Percentiles rank a stretch among this genome's conserved stretches.
Evolutionary conservation across 495 filamentous ascomycete species (phyloP).

Genomic region (Penicillium canariense): DNA sequence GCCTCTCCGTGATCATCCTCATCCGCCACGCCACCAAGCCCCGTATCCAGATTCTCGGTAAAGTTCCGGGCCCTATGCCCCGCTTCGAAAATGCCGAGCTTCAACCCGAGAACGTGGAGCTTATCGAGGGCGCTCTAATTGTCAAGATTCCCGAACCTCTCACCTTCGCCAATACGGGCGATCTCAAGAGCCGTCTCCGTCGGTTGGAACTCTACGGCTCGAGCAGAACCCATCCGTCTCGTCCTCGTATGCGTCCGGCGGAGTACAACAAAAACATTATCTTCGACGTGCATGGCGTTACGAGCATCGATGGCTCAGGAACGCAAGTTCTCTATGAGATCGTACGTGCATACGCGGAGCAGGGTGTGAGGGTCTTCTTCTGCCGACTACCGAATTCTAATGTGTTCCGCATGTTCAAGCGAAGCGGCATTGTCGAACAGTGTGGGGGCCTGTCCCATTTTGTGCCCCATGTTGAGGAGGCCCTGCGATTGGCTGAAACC

Average conservation of each 20-base stretch:
- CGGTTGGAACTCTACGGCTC: conserved; percentile 88
- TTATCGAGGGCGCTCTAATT: conserved; percentile 87
- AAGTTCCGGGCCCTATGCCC: conserved; percentile 70
- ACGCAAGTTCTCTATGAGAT: conserved; percentile 91
- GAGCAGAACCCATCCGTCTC: conserved; percentile 75
- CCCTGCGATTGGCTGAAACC: conserved; percentile 72
- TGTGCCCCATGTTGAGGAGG: conserved; percentile 78
- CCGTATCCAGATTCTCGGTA: conserved; percentile 94
- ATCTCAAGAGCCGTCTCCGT: conserved; percentile 77
- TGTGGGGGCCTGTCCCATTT: conserved; percentile 75
- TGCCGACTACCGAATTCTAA: conserved; percentile 67
- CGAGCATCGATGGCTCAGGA: conserved; percentile 86
- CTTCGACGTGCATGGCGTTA: conserved; percentile 95
- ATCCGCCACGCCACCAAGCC: conserved; percentile 87
- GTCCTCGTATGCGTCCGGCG: conserved; percentile 68
- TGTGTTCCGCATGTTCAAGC: conserved; percentile 70
- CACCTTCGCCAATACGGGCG: conserved; percentile 96
- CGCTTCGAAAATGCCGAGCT: conserved; percentile 89
- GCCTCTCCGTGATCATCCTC: conserved; percentile 81
- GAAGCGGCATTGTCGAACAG: conserved; percentile 78
- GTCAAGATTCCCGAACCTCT: conserved; percentile 96
- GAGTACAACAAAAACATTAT: conserved; percentile 86
- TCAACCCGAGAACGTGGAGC: conserved; percentile 72
- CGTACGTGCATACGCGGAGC: conserved; percentile 67
- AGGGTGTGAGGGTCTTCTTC: conserved; percentile 83